A percentile compares a stretch with the other conserved stretches of the same genome.
phyloP scores from a whole-genome alignment of 192 early-diverging fungal species.

The Diversispora eburnea region DNA sequence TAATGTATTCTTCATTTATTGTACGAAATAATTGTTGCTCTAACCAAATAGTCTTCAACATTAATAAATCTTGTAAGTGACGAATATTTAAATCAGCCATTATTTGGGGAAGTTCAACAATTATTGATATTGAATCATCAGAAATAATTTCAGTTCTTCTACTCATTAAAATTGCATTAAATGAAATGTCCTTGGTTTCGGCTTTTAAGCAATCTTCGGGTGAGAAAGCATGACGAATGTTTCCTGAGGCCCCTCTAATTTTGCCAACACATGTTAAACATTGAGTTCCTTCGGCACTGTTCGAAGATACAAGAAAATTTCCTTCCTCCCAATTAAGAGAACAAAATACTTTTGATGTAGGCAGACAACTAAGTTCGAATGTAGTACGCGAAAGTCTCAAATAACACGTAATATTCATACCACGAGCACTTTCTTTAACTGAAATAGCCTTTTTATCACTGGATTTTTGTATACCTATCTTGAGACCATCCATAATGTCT shows the following conservation, averaged over 20 bases:
- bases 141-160: conserved; percentile 41
- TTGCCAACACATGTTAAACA: conserved; percentile 55
- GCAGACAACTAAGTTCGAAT: conserved; percentile 69
- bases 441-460: conserved; percentile 33
- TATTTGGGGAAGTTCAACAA: conserved; percentile 56
- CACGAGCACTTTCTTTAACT: conserved; percentile 35
- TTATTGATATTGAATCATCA: conserved; percentile 52
- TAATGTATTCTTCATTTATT: background rate
- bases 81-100: conserved; percentile 58
- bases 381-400: conserved; percentile 62
- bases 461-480: conserved; percentile 50
- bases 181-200: conserved; percentile 57
- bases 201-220: conserved; percentile 63
- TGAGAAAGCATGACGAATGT: conserved; percentile 72
- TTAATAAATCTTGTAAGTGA: conserved; percentile 69
- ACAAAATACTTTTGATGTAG: conserved; percentile 68
- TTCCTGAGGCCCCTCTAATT: conserved; percentile 54
- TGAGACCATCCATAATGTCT: conserved; percentile 62
- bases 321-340: conserved; percentile 66
- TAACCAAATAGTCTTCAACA: conserved; percentile 68
- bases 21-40: conserved; percentile 21
- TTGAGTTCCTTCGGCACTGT: conserved; percentile 36
- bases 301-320: conserved; percentile 56
- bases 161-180: conserved; percentile 58
- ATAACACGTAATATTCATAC: conserved; percentile 49